Conservation (phyloP, 257 asterid species). For the Striga asiatica region DNA sequence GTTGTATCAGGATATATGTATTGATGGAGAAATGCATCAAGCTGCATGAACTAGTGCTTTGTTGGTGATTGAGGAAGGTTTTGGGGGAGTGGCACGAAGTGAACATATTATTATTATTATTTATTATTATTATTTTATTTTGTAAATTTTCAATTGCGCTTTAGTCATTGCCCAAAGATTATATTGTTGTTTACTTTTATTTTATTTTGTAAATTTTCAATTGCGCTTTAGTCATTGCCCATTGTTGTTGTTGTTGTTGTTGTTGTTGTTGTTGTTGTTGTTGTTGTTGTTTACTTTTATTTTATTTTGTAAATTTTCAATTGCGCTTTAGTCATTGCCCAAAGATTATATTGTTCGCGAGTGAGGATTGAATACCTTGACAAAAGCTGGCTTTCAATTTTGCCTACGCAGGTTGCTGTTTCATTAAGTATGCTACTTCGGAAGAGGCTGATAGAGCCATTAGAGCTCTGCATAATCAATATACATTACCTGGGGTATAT, state of each 20-base stretch:
- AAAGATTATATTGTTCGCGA: conserved; percentile 7
- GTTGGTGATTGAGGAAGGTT: no score
- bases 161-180: not conserved
- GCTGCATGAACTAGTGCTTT: no score
- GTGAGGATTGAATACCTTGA: conserved; percentile 23
- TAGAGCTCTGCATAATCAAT: conserved; percentile 73
- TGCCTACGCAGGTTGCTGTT: conserved; percentile 95
- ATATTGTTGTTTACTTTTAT: no score
- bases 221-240: not conserved
- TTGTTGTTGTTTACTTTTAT: no score
- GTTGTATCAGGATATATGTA: no score
- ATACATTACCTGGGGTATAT: conserved; percentile 84
- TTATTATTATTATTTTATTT: no score
- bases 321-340: not conserved
- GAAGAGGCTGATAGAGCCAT: conserved; percentile 96
- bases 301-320: not conserved
- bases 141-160: not conserved
- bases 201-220: not conserved
- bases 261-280: no score
- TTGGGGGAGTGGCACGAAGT: no score
- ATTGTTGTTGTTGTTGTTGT: conserved; percentile 2
- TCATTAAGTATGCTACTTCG: conserved; percentile 72
- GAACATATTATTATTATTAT: no score
- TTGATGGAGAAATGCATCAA: no score
- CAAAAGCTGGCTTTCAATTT: conserved; percentile 29